phyloP scores from a whole-genome alignment of 257 asterid genomes.

The Schizonepeta tenuifolia region DNA sequence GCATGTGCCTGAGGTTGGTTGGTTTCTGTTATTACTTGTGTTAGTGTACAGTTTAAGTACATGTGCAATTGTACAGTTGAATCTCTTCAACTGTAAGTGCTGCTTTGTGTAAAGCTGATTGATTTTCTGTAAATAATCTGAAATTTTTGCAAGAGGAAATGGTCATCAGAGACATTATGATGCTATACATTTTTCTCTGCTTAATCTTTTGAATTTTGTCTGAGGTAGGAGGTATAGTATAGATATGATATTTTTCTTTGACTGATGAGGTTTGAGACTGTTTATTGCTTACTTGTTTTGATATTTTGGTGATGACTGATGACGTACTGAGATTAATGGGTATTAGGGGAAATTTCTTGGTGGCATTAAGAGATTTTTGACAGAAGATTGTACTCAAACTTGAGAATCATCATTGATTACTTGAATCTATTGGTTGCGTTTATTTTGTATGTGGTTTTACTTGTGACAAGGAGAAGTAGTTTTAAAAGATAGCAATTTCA shows the following conservation, averaged over 20 bases:
- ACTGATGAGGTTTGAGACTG: no score
- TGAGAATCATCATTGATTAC: slow-evolving; percentile 43
- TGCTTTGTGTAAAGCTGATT: neutral
- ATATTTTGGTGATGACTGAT: neutral
- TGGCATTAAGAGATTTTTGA: slow-evolving; percentile 44
- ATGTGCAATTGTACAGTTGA: neutral
- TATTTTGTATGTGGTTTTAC: no score
- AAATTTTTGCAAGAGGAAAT: neutral
- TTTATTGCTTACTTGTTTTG: neutral
- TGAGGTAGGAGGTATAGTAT: no score
- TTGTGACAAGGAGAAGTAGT: no score
- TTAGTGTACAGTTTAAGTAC: neutral
- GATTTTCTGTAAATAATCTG: neutral
- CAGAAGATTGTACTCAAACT: slow-evolving; percentile 39
- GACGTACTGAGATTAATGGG: slow-evolving; percentile 19
- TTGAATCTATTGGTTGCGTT: slow-evolving; percentile 43
- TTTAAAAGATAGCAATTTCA: no score
- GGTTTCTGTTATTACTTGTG: slow-evolving; percentile 23
- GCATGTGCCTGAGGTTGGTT: slow-evolving; percentile 31
- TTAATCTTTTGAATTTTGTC: neutral
- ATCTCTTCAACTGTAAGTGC: neutral
- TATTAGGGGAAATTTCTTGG: slow-evolving; percentile 44
- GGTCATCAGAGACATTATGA: neutral
- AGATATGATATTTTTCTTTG: no score
- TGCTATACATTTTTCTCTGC: neutral